Conservation (phyloP, 805 yeast genomes). For the Ogataea dorogensis region DNA sequence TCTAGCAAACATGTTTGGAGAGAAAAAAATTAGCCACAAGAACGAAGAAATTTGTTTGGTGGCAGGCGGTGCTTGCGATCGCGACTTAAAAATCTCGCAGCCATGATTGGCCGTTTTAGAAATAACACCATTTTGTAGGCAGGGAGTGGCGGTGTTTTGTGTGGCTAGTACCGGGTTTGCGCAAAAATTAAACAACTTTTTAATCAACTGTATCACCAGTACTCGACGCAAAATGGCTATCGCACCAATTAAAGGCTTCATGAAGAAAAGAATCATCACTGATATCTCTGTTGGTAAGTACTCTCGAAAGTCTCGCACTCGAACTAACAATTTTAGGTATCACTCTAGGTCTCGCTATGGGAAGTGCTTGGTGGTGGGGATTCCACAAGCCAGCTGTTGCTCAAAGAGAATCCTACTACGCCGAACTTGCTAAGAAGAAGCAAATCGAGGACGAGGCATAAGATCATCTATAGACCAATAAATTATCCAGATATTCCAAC, state of each 20-base stretch:
- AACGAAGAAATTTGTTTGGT: conserved; percentile 4
- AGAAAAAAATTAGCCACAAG: conserved; percentile 11
- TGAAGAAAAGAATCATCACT: conserved; percentile 75
- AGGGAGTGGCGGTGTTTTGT: conserved; percentile 10
- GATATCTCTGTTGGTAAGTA: conserved; percentile 73
- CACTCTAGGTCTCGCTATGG: conserved; percentile 45
- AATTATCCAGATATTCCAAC: conserved; percentile 2
- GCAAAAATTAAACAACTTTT: conserved; percentile 10
- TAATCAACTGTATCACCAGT: neutral
- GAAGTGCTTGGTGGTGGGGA: conserved; percentile 80
- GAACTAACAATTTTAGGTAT: conserved; percentile 18
- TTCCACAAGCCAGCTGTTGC: conserved; percentile 72
- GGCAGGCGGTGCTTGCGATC: conserved; percentile 5
- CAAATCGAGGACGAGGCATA: conserved; percentile 48
- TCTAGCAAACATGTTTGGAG: conserved; percentile 31
- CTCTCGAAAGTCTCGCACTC: neutral
- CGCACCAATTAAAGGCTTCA: conserved; percentile 82
- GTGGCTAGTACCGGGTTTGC: conserved; percentile 6
- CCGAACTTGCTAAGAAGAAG: conserved; percentile 72
- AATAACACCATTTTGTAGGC: conserved; percentile 9
- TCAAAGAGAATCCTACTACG: conserved; percentile 83
- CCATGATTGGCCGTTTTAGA: conserved; percentile 8
- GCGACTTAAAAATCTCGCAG: conserved; percentile 6
- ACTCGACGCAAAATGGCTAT: conserved; percentile 52
- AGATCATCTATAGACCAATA: conserved; percentile 6